Evolutionary conservation across 495 filamentous ascomycete genomes (phyloP).

Genomic region (Xylaria acuta): DNA sequence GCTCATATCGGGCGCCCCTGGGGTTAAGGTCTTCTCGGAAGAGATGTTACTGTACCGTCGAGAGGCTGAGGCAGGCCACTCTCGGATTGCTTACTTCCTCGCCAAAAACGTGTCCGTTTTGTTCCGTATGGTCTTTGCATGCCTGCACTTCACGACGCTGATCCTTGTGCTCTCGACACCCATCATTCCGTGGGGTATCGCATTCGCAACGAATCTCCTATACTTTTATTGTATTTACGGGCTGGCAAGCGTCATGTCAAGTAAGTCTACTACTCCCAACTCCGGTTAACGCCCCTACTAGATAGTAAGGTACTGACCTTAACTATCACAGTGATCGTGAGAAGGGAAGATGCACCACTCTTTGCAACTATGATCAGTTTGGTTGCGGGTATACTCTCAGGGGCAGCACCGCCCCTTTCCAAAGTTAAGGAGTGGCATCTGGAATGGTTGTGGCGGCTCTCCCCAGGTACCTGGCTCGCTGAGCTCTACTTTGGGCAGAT

Average conservation of each 20-base stretch:
- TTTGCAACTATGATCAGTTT: slow-evolving; percentile 55
- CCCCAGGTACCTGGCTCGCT: slow-evolving; percentile 62
- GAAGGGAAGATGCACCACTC: slow-evolving; percentile 56
- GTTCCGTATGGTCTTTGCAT: slow-evolving; percentile 56
- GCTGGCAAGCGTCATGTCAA: slow-evolving; percentile 54
- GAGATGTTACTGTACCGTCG: slow-evolving; percentile 61
- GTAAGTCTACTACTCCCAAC: background rate
- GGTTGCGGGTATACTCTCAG: slow-evolving; percentile 57
- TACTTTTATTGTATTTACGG: slow-evolving; percentile 68
- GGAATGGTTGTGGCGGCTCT: slow-evolving; percentile 60
- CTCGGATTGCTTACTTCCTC: slow-evolving; percentile 60
- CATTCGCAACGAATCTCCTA: slow-evolving; percentile 56
- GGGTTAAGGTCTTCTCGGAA: slow-evolving; percentile 62
- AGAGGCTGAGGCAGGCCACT: slow-evolving; percentile 61
- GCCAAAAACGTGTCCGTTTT: slow-evolving; percentile 60
- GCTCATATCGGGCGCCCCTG: slow-evolving; percentile 59
- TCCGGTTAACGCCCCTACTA: background rate
- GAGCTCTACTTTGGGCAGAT: slow-evolving; percentile 61
- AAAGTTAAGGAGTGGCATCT: slow-evolving; percentile 59
- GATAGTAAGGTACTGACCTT: background rate
- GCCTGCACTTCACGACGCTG: slow-evolving; percentile 61
- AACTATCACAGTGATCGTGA: slow-evolving; percentile 44
- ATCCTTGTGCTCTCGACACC: slow-evolving; percentile 58
- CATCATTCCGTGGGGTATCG: slow-evolving; percentile 50
- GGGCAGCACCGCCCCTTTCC: slow-evolving; percentile 55